Evolutionary conservation across 2,329 filamentous ascomycete genomes (phyloP), one percentile per base, ranked within the genome.

Genomic region (Basipetospora chlamydospora): DNA sequence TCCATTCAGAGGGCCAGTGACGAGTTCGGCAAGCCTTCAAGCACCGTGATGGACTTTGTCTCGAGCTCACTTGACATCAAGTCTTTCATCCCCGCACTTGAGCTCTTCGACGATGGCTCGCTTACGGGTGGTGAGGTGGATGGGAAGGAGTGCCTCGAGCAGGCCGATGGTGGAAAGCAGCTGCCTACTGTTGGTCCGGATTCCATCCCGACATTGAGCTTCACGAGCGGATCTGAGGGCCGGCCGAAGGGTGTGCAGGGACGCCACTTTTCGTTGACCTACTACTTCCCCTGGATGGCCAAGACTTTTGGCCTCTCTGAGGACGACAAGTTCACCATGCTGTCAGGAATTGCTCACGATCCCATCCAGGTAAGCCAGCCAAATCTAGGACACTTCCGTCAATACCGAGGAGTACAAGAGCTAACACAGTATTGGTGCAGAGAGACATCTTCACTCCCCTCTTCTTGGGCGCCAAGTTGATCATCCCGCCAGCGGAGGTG

Each of bases 251-350:
- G 85, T 46, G 88, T 96, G 10, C 69, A 77, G 39, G 87, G 88
- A 1, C 72, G 88, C 11, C 88, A 96, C 57, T 96, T 80, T 60
- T 81, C 75, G 35, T 63, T 96, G 42, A 73, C 85, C 1, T 77
- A 80, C 48, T 96, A 94, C 60, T 92, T 88, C 51, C 75, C 78
- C 15, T 96, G 86, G 87, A 96, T 96, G 88, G 75, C 84, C 0
- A 62, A 90, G 57, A 74, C 65, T 2, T 96, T 96, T 55, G 65
- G 74, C 33, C 66, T 92, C 33, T 77, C 73, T 1, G 66, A 76
- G 7, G 68, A 83, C 28, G 78, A 78, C 52, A 72, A 69, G 43
- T 95, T 93, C 51, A 85, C 86, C 3, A 77, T 87, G 66, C 66
- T 95, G 6, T 80, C 73, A 33, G 87, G 87, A 32, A 93, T 95